Conservation (phyloP, 768 basidiomycete genomes). For the Coprinopsis strossmayeri region DNA sequence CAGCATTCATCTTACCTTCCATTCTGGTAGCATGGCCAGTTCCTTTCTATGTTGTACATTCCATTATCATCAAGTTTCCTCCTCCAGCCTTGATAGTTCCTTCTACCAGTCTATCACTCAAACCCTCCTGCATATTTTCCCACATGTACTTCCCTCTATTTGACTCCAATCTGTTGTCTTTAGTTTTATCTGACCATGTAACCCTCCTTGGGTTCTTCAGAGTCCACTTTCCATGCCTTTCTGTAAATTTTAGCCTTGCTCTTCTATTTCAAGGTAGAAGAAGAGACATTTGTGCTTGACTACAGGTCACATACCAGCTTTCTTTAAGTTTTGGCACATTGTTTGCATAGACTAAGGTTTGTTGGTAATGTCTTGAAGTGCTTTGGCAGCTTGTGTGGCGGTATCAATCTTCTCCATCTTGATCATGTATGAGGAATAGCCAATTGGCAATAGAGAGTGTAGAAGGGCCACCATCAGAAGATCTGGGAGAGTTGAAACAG, state of each 20-base stretch:
- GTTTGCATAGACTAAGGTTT: not conserved
- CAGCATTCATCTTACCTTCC: conserved; percentile 19
- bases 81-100: conserved; percentile 20
- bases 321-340: not conserved
- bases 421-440: not conserved
- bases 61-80: conserved; percentile 21
- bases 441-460: not conserved
- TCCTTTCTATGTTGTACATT: conserved; percentile 19
- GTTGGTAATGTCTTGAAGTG: not conserved
- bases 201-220: conserved; percentile 8
- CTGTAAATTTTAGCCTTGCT: conserved; percentile 5
- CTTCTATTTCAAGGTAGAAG: not conserved
- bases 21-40: conserved; percentile 13
- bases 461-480: not conserved
- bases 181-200: conserved; percentile 10
- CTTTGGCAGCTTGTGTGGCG: conserved; percentile 1
- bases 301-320: not conserved
- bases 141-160: conserved; percentile 7
- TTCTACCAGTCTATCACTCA: conserved; percentile 12
- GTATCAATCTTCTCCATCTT: conserved; percentile 1
- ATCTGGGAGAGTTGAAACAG: too few species aligned
- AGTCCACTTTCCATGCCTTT: conserved; percentile 8
- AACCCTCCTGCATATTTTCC: conserved; percentile 17
- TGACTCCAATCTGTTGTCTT: conserved; percentile 10
- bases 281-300: not conserved